phyloP scores from a whole-genome alignment of 2,329 filamentous ascomycete genomes.

The Pseudogymnoascus destructans region DNA sequence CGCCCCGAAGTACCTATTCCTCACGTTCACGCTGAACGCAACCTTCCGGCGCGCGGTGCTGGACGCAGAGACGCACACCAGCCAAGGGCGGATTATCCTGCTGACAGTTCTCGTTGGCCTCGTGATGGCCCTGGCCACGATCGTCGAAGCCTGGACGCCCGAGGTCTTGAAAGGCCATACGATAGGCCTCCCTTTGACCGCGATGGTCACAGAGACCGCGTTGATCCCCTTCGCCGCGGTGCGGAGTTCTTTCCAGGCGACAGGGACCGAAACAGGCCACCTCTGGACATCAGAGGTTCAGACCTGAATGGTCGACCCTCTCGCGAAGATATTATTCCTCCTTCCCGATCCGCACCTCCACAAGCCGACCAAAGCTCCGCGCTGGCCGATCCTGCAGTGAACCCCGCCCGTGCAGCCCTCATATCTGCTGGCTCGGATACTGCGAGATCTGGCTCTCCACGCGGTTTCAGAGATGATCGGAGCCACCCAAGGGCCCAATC shows the following conservation, averaged over 20 bases:
- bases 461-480: constrained; percentile 21
- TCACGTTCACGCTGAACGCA: constrained; percentile 20
- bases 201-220: constrained; percentile 19
- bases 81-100: constrained; percentile 8
- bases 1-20: constrained; percentile 24
- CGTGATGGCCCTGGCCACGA: constrained; percentile 22
- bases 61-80: constrained; percentile 23
- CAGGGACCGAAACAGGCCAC: constrained; percentile 18
- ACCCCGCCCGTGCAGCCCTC: constrained; percentile 25
- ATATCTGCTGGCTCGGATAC: constrained; percentile 22
- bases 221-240: not conserved
- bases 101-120: constrained; percentile 10
- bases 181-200: constrained; percentile 17
- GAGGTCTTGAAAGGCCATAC: constrained; percentile 20
- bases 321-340: constrained; percentile 23
- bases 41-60: constrained; percentile 19
- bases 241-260: not conserved
- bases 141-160: constrained; percentile 19
- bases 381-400: constrained; percentile 21
- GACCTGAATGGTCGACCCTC: constrained; percentile 21
- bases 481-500: constrained; percentile 33
- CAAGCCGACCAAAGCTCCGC: constrained; percentile 19
- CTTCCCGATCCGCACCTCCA: constrained; percentile 18
- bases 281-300: constrained; percentile 14
- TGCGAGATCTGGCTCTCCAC: constrained; percentile 21